phyloP scores from a whole-genome alignment of 169 alveolate genomes.

The Plasmodium gonderi region DNA sequence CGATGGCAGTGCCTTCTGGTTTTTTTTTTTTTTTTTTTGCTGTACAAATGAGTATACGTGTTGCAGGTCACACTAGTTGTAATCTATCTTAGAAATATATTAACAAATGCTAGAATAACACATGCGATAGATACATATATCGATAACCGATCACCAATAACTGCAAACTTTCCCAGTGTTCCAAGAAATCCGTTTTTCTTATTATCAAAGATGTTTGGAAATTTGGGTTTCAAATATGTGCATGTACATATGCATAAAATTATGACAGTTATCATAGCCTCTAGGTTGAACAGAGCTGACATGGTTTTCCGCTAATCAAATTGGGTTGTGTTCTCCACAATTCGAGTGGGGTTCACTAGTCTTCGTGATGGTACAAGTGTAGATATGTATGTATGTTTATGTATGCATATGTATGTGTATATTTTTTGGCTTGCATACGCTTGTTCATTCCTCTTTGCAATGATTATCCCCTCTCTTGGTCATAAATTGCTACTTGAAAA shows the following conservation, averaged over 20 bases:
- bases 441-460: too few species aligned
- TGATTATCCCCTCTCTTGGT: too few species aligned
- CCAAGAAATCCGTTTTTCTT: conserved; percentile 94
- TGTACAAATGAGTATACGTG: neutral
- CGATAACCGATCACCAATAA: conserved; percentile 96
- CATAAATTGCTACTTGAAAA: too few species aligned
- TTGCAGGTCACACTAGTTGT: neutral
- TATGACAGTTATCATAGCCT: conserved; percentile 92
- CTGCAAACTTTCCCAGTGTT: conserved; percentile 94
- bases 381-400: too few species aligned
- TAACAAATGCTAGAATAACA: conserved; percentile 90
- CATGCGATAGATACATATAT: conserved; percentile 93
- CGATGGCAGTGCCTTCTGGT: too few species aligned
- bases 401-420: too few species aligned
- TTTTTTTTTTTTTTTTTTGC: neutral
- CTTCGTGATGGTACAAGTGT: too few species aligned
- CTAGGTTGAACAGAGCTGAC: conserved; percentile 95
- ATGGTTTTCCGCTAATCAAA: too few species aligned
- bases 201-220: conserved; percentile 91
- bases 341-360: too few species aligned
- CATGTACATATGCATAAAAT: conserved; percentile 95
- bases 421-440: too few species aligned
- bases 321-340: too few species aligned
- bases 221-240: conserved; percentile 90
- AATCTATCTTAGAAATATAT: conserved; percentile 88